phyloP scores from a whole-genome alignment of 208 protist species.

The Leishmania mexicana region DNA sequence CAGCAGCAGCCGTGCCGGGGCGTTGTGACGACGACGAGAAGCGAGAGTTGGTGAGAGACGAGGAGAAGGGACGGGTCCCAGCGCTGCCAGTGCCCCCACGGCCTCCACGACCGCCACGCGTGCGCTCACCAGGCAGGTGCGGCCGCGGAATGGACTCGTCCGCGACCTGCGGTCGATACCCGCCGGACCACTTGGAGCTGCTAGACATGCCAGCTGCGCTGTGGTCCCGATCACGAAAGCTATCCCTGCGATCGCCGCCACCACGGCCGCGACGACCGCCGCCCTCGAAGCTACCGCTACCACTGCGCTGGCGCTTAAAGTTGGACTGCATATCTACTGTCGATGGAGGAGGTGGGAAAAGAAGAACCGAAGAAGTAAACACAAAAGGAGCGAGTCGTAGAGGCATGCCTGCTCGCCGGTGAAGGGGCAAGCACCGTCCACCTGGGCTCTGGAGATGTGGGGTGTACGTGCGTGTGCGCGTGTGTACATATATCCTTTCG shows the following conservation, averaged over 20 bases:
- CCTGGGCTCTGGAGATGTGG: background rate
- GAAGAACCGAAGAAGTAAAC: background rate
- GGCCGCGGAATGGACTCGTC: conserved; percentile 48
- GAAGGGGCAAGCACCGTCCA: background rate
- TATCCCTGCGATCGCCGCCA: conserved; percentile 10
- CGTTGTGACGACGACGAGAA: background rate
- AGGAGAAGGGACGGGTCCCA: conserved; percentile 9
- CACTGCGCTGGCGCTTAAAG: conserved; percentile 40
- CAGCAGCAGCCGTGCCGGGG: background rate
- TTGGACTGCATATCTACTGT: conserved; percentile 19
- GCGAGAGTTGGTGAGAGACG: conserved; percentile 2
- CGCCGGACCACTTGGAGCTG: conserved; percentile 32
- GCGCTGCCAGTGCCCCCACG: conserved; percentile 3
- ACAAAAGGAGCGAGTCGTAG: background rate
- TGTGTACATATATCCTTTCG: background rate
- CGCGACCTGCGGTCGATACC: conserved; percentile 55
- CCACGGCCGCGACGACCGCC: conserved; percentile 15
- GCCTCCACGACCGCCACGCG: conserved; percentile 4
- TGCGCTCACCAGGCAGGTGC: conserved; percentile 25
- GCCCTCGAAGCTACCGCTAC: conserved; percentile 16
- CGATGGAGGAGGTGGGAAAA: background rate
- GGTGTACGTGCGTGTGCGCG: background rate
- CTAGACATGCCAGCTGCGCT: conserved; percentile 38
- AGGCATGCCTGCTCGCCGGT: background rate
- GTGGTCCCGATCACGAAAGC: conserved; percentile 33